phyloP scores from a whole-genome alignment of 2,329 filamentous ascomycete genomes.

The Fusarium sp. region DNA sequence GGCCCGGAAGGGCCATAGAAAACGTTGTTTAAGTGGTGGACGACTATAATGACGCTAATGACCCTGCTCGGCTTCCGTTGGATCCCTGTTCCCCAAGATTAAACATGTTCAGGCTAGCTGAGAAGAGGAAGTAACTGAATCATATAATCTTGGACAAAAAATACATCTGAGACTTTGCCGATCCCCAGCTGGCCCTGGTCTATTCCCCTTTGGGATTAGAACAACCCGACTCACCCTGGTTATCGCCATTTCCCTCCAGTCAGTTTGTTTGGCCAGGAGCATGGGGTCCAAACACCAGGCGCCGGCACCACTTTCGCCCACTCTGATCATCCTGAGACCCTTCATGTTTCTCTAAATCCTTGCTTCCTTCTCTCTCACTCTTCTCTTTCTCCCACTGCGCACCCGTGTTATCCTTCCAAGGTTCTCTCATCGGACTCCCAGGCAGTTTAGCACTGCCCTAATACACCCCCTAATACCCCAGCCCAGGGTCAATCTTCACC shows the following conservation, averaged over 20 bases:
- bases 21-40: slow-evolving; percentile 32
- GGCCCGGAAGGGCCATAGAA: slow-evolving; percentile 10
- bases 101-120: slow-evolving; percentile 36
- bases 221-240: slow-evolving; percentile 36
- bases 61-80: slow-evolving; percentile 39
- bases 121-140: slow-evolving; percentile 27
- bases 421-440: slow-evolving; percentile 8
- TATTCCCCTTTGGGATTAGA: slow-evolving; percentile 21
- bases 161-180: slow-evolving; percentile 30
- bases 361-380: slow-evolving; percentile 12
- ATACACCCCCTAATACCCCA: slow-evolving; percentile 38
- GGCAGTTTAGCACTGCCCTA: slow-evolving; percentile 25
- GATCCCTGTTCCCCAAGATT: slow-evolving; percentile 50
- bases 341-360: slow-evolving; percentile 34
- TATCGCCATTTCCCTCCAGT: slow-evolving; percentile 45
- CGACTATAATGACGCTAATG: slow-evolving; percentile 28
- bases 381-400: slow-evolving; percentile 9
- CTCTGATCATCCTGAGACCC: slow-evolving; percentile 37
- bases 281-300: slow-evolving; percentile 46
- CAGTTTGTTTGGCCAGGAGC: slow-evolving; percentile 32
- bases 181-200: slow-evolving; percentile 31
- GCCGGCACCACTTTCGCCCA: slow-evolving; percentile 36
- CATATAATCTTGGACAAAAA: slow-evolving; percentile 4
- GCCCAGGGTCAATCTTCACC: slow-evolving; percentile 31
- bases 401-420: background rate